A percentile compares a stretch with the other conserved stretches of the same genome.
Conservation (phyloP, 2,329 filamentous ascomycete species). For the Paracorniculantispora psalliotae region DNA sequence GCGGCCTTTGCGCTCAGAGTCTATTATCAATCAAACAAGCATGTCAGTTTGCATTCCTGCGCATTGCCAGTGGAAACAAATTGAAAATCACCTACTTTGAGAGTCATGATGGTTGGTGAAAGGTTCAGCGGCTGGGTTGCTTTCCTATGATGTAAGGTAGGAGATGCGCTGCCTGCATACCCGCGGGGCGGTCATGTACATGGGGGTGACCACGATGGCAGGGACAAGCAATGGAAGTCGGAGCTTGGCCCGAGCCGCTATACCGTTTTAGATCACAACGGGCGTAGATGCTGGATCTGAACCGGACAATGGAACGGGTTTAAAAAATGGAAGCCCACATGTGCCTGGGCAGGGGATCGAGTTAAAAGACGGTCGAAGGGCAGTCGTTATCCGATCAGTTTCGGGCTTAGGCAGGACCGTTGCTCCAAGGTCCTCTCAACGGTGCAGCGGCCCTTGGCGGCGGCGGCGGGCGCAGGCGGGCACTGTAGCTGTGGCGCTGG, state of each 20-base stretch:
- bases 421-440: not conserved
- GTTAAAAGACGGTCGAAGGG: too few relatives aligned
- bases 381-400: not conserved
- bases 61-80: not conserved
- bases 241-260: not conserved
- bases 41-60: not conserved
- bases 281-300: not conserved
- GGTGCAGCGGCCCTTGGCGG: too few relatives aligned
- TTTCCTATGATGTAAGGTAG: slow-evolving; percentile 15
- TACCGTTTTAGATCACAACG: not conserved
- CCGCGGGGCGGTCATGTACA: not conserved
- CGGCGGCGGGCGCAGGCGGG: too few relatives aligned
- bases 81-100: slow-evolving; percentile 24
- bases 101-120: slow-evolving; percentile 23
- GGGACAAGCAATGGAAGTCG: not conserved
- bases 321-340: not conserved
- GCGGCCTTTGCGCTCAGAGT: slow-evolving; percentile 85
- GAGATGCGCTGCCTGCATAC: slow-evolving; percentile 7
- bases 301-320: not conserved
- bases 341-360: too few relatives aligned
- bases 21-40: slow-evolving; percentile 38
- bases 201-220: not conserved
- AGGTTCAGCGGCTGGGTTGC: not conserved
- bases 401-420: not conserved
- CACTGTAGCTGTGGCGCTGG: too few relatives aligned